Conservation (phyloP, 2,329 filamentous ascomycete genomes). For the Trichoderma afroharzianum region DNA sequence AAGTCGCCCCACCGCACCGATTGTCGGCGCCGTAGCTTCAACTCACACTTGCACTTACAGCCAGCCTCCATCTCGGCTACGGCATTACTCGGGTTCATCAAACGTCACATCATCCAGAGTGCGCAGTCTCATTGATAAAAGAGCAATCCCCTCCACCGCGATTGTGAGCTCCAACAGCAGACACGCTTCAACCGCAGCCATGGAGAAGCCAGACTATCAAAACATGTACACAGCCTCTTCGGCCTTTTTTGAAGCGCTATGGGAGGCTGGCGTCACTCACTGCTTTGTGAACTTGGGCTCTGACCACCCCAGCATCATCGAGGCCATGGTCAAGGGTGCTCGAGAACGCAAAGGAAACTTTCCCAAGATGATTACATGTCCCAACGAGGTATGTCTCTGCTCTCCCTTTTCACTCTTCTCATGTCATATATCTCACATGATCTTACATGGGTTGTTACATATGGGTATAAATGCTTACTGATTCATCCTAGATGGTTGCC, state of each 20-base stretch:
- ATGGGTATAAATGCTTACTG: neutral
- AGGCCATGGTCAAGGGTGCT: constrained; percentile 75
- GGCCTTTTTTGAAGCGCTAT: constrained; percentile 78
- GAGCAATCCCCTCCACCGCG: neutral
- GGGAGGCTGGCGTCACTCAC: constrained; percentile 62
- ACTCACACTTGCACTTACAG: constrained; percentile 6
- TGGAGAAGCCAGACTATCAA: constrained; percentile 22
- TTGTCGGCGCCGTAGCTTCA: constrained; percentile 12
- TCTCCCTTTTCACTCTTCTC: neutral
- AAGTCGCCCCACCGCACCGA: constrained; percentile 20
- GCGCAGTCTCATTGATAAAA: neutral
- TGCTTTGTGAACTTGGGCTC: constrained; percentile 65
- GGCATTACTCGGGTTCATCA: neutral
- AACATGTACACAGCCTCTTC: constrained; percentile 70
- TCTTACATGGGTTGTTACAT: neutral
- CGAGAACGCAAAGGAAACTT: constrained; percentile 62
- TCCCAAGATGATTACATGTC: constrained; percentile 72
- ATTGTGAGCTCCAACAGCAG: constrained; percentile 11
- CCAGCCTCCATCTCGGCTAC: constrained; percentile 1
- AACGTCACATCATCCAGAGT: neutral
- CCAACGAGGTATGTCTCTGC: constrained; percentile 60
- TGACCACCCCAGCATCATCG: constrained; percentile 72
- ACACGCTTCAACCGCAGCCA: constrained; percentile 19
- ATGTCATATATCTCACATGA: neutral
- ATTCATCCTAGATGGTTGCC: constrained; percentile 64